Percentiles rank a stretch among this genome's conserved stretches.
Conservation (phyloP, 169 alveolate genomes). For the Plasmodium blacklocki region DNA sequence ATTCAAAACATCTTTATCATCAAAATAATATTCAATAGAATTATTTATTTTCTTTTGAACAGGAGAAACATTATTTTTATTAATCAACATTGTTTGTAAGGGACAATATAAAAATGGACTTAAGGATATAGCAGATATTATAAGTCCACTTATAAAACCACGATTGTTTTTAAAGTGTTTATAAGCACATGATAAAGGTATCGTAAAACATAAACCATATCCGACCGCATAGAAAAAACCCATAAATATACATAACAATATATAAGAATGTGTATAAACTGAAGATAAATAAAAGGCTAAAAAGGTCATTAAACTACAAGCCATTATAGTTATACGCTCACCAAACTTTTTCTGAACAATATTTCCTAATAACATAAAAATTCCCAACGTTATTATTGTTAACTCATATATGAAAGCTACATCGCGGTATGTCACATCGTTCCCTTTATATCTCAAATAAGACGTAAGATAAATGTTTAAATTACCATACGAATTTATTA, state of each 20-base stretch:
- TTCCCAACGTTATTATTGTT: conserved; percentile 37
- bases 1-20: conserved; percentile 31
- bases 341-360: conserved; percentile 57
- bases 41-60: neutral
- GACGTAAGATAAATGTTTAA: conserved; percentile 62
- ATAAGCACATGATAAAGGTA: conserved; percentile 63
- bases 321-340: conserved; percentile 23
- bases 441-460: conserved; percentile 49
- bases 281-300: conserved; percentile 63
- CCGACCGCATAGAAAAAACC: conserved; percentile 44
- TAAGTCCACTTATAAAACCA: conserved; percentile 66
- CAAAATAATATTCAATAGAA: conserved; percentile 31
- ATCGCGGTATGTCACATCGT: conserved; percentile 48
- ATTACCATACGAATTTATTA: conserved; percentile 69
- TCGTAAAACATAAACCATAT: conserved; percentile 63
- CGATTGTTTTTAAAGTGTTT: conserved; percentile 61
- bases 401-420: conserved; percentile 51
- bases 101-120: conserved; percentile 74
- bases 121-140: conserved; percentile 65
- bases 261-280: conserved; percentile 58
- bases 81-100: conserved; percentile 38
- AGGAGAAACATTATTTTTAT: conserved; percentile 32
- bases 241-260: conserved; percentile 42
- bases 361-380: conserved; percentile 45
- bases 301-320: conserved; percentile 17